These are phyloP conservation scores for Desmodesmus armatus DNA, from an alignment of 139 green algal species.

Conservation along the genomic window DNA sequence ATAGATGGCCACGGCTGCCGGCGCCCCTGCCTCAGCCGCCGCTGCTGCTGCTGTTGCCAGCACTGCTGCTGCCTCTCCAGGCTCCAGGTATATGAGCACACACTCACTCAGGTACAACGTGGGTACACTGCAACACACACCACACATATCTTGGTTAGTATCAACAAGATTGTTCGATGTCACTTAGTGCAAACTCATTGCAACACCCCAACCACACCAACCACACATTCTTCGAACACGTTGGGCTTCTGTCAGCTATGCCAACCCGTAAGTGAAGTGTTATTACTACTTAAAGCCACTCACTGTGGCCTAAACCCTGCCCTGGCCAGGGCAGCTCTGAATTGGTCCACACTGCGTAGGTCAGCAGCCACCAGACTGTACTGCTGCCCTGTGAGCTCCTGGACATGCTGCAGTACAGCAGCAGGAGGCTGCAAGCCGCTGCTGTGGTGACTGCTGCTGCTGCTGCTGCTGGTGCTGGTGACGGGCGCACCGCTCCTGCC, in stretches of 20 bases:
- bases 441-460: not conserved
- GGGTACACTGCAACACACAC: slow-evolving; percentile 52
- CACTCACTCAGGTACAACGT: slow-evolving; percentile 90
- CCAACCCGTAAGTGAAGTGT: no score
- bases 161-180: not conserved
- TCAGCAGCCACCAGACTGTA: slow-evolving; percentile 83
- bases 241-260: no score
- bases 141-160: not conserved
- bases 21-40: slow-evolving; percentile 42
- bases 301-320: slow-evolving; percentile 67
- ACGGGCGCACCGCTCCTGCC: not conserved
- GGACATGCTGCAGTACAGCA: not conserved
- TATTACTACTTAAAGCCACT: no score
- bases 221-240: no score
- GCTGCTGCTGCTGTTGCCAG: slow-evolving; percentile 51
- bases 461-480: slow-evolving; percentile 1
- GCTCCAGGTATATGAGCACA: slow-evolving; percentile 92
- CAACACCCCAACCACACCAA: not conserved
- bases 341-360: slow-evolving; percentile 60
- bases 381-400: slow-evolving; percentile 26
- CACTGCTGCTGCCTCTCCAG: slow-evolving; percentile 62
- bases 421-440: not conserved
- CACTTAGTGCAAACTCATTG: no score
- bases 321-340: slow-evolving; percentile 57
- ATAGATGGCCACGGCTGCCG: slow-evolving; percentile 77